A percentile compares a stretch with the other conserved stretches of the same genome.
phyloP scores from a whole-genome alignment of 1,139 yeast species.

The Blastobotrys serpentis region DNA sequence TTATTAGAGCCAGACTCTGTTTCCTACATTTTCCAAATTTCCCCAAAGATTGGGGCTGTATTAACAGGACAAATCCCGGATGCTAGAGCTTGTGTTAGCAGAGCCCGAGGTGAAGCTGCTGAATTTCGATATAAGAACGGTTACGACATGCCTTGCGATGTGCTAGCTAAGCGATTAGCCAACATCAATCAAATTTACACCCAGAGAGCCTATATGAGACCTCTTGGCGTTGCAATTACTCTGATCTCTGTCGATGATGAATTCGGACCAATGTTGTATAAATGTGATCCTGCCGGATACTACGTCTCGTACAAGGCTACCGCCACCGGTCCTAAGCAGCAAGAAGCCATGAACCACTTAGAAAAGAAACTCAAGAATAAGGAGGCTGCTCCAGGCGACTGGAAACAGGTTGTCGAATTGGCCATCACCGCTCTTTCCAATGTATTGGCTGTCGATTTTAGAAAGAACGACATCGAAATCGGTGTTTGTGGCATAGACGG shows the following conservation, averaged over 20 bases:
- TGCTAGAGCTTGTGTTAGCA: conserved; percentile 83
- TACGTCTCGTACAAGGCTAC: conserved; percentile 89
- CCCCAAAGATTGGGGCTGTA: conserved; percentile 82
- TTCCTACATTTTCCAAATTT: conserved; percentile 77
- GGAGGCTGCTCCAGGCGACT: conserved; percentile 71
- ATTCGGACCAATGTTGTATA: conserved; percentile 84
- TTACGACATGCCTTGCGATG: conserved; percentile 95
- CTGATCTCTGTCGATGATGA: conserved; percentile 87
- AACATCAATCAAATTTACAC: conserved; percentile 92
- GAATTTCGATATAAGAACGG: conserved; percentile 94
- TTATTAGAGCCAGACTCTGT: conserved; percentile 83
- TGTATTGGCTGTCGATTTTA: conserved; percentile 86
- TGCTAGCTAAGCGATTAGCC: conserved; percentile 91
- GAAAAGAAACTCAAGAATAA: conserved; percentile 89
- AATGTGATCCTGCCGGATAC: conserved; percentile 98
- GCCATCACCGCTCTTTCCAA: conserved; percentile 84
- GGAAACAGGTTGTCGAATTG: conserved; percentile 86
- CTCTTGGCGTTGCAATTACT: conserved; percentile 89
- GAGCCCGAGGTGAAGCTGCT: conserved; percentile 93
- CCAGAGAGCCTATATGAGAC: conserved; percentile 99
- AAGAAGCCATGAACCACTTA: conserved; percentile 85
- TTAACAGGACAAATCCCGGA: conserved; percentile 97
- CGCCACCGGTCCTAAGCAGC: conserved; percentile 96
- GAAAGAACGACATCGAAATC: conserved; percentile 88
- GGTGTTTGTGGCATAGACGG: conserved; percentile 73